Evolutionary conservation across 192 early-diverging fungal genomes (phyloP), one percentile per base, ranked within the genome.

Genomic region (Backusella liffmaniae): DNA sequence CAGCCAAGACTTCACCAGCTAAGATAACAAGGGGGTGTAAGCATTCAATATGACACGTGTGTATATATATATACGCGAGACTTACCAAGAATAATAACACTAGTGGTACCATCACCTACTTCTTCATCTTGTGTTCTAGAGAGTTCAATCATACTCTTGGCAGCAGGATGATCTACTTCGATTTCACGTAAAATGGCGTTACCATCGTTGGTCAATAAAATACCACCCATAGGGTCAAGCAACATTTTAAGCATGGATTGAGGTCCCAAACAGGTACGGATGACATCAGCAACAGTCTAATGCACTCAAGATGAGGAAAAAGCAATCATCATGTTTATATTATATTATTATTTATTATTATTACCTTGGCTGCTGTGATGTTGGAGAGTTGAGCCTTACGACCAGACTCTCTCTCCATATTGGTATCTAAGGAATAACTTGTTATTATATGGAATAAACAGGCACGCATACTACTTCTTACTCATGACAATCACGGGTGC

Each of bases 181-280:
- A 95, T 92, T 84, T 99, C 98, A 82, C 98, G 91, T 73, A 99
- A 87, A 80, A 98, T 99, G 5, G 98, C 98, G 84, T 97, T 97
- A 74, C 98, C 98, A 79, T 99, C 98, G 85, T 98, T 98, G 35
- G 98, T 99, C 80, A 99, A 84, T 6, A 97, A 94, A 75, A 99
- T 95, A 39, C 98, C 98, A 80, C 98, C 98, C 98, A 99, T 99
- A 23, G 98, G 98, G 85, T 99, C 98, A 79, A 99, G 82, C 74
- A 99, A 89, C 98, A 99, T 98, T 86, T 99, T 99, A 74, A 99
- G 88, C 98, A 99, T 99, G 46, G 98, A 96, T 42, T 96, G 92
- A 13, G 98, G 98, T 39, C 98, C 98, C 36, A 99, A 88, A 86
- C 97, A 99, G 42, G 96, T 98, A 80, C 98, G 95, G 79, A 98